Evolutionary conservation across 140 eudicot species (phyloP).

Genomic region (Flaveria floridana): DNA sequence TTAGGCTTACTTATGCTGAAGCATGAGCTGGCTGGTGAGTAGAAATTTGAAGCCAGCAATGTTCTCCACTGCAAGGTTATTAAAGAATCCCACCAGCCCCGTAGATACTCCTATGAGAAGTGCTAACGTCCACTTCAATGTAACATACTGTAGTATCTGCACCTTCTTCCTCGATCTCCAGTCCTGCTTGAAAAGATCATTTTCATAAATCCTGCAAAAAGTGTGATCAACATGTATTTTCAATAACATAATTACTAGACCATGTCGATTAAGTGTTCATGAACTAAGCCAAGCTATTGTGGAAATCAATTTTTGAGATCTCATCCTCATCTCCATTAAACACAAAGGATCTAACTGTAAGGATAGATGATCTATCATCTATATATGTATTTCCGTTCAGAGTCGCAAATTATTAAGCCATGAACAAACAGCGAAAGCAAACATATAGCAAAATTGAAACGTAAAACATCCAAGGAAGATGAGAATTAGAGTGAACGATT

Average conservation of each 20-base stretch:
- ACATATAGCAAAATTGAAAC: background rate
- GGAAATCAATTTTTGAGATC: conserved; percentile 3
- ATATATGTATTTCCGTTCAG: no score
- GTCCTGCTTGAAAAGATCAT: conserved; percentile 90
- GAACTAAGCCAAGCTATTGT: no score
- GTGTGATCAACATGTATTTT: background rate
- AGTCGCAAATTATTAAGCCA: background rate
- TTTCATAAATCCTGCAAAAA: conserved; percentile 74
- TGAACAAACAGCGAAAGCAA: no score
- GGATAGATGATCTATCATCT: no score
- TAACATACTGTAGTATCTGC: conserved; percentile 64
- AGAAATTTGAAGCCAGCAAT: conserved; percentile 86
- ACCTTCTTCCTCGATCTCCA: conserved; percentile 85
- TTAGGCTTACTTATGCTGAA: conserved; percentile 50
- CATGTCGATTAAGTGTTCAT: no score
- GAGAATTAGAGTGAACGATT: conserved; percentile 14
- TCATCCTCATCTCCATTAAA: background rate
- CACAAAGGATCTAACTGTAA: no score
- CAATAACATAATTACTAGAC: background rate
- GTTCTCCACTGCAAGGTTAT: conserved; percentile 82
- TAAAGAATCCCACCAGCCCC: conserved; percentile 77
- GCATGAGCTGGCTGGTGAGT: conserved; percentile 65
- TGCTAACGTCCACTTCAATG: conserved; percentile 85
- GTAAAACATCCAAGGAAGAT: background rate
- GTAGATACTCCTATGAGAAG: conserved; percentile 69